Percentiles rank a stretch among this genome's conserved stretches.
Evolutionary conservation across 257 asterid genomes (phyloP).

Genomic region (Apocynum venetum): DNA sequence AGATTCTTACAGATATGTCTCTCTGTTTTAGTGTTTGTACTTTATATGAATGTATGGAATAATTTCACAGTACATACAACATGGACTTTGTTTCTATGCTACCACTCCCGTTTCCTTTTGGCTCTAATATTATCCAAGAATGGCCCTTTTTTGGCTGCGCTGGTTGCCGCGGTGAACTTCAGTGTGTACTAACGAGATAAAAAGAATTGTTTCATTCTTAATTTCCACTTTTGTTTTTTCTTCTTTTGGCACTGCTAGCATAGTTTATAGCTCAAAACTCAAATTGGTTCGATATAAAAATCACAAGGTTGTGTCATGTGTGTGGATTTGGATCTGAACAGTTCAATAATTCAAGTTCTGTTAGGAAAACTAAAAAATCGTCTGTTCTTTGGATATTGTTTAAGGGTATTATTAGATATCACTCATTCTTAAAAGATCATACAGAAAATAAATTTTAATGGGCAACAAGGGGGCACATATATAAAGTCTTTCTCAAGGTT

Average conservation of each 20-base stretch:
- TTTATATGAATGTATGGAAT: neutral
- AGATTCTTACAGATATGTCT: constrained; percentile 23
- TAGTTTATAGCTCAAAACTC: neutral
- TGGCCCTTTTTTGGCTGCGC: neutral
- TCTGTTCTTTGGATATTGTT: neutral
- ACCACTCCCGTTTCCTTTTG: neutral
- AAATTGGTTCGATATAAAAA: neutral
- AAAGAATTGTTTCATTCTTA: no score
- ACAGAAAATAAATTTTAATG: neutral
- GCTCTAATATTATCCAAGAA: neutral
- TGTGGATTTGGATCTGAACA: neutral
- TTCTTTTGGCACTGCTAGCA: neutral
- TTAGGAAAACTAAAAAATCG: neutral
- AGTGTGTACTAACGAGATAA: no score
- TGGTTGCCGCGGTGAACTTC: neutral
- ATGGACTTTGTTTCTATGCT: neutral
- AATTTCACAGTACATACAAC: neutral
- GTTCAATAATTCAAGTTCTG: neutral
- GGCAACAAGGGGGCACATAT: no score
- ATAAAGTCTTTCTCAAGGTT: neutral
- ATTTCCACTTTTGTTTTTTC: no score
- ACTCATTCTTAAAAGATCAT: neutral
- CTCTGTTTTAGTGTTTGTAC: constrained; percentile 7
- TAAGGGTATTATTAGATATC: neutral
- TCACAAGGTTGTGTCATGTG: neutral